phyloP scores from a whole-genome alignment of 306 rosid genomes.

The Inga oerstediana region DNA sequence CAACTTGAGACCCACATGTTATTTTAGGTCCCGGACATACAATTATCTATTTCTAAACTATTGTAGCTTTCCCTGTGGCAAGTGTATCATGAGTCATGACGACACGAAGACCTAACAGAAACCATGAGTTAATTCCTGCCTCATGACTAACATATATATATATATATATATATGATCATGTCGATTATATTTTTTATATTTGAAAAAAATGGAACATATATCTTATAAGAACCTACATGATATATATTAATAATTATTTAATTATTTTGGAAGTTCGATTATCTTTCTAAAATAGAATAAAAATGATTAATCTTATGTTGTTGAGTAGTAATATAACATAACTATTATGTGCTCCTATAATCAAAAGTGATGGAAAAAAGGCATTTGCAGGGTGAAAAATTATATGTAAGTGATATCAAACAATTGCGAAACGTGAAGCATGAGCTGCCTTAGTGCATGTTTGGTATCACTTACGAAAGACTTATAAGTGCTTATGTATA shows the following conservation, averaged over 20 bases:
- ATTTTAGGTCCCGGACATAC: not conserved
- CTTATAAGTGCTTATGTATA: no score
- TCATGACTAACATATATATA: not conserved
- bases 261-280: no score
- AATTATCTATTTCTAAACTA: not conserved
- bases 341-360: not conserved
- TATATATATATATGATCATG: not conserved
- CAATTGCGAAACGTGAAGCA: not conserved
- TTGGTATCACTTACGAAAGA: no score
- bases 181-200: no score
- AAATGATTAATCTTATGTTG: not conserved
- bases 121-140: not conserved
- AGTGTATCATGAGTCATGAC: not conserved
- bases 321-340: not conserved
- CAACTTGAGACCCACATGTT: not conserved
- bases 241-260: no score
- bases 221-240: no score
- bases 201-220: no score
- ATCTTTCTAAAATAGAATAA: no score
- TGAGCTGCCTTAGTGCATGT: not conserved
- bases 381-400: not conserved
- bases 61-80: not conserved
- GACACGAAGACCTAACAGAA: not conserved
- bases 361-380: not conserved
- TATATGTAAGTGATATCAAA: not conserved